phyloP scores from a whole-genome alignment of 2,329 filamentous ascomycete species.

The Daldinia eschscholtzii region DNA sequence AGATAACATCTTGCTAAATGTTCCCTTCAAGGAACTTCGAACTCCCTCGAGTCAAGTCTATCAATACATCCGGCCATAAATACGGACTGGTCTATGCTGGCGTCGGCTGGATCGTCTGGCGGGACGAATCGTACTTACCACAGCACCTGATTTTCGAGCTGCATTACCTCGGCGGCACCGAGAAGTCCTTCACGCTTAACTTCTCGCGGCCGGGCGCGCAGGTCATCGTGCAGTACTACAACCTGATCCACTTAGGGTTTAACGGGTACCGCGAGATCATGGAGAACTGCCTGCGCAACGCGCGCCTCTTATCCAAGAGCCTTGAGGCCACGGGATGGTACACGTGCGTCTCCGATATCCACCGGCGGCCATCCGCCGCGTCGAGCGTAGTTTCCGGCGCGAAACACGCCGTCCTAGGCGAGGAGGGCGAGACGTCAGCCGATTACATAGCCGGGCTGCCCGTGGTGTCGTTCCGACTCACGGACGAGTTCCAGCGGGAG shows the following conservation, averaged over 20 bases:
- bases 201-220: conserved; percentile 79
- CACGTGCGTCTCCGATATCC: conserved; percentile 73
- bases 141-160: conserved; percentile 78
- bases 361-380: conserved; percentile 64
- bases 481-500: conserved; percentile 70
- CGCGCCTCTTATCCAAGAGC: conserved; percentile 71
- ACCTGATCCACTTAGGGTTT: conserved; percentile 77
- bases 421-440: conserved; percentile 64
- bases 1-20: background rate
- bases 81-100: conserved; percentile 72
- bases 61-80: conserved; percentile 74
- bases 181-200: conserved; percentile 78
- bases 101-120: conserved; percentile 78
- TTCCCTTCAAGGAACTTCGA: conserved; percentile 64
- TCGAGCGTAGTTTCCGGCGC: conserved; percentile 51
- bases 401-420: conserved; percentile 56
- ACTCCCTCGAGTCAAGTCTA: conserved; percentile 72
- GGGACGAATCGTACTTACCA: conserved; percentile 73
- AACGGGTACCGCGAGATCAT: conserved; percentile 73
- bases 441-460: conserved; percentile 75
- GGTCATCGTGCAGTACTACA: conserved; percentile 79
- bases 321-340: conserved; percentile 77
- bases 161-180: conserved; percentile 77
- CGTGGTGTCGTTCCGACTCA: conserved; percentile 75
- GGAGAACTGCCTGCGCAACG: conserved; percentile 75